Base-by-base conservation (phyloP, 1,284 basidiomycete species). In the Fistulinella cinereoalba region DNA sequence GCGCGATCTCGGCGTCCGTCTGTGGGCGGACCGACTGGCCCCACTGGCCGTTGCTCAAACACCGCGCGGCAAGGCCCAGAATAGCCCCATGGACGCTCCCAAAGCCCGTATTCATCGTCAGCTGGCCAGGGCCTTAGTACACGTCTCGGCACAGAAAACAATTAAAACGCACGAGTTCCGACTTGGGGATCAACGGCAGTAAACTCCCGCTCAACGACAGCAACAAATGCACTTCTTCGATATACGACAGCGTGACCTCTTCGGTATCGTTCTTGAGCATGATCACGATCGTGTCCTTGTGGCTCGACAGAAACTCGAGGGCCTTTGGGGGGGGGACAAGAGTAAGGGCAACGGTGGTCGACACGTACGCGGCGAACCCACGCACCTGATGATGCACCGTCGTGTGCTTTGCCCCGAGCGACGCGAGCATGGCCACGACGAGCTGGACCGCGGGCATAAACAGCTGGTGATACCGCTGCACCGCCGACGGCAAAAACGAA, bases 401-500 rank as follows among this genome's bases (percentile, higher is more conserved):
- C 1, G 75, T 65, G 56, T 88, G 86, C 44, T 80, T 79, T 13
- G 72, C 67, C 10, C 87, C 85, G 9, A 91, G 65, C 1, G 83
- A 83, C 2, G 86, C 77, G 21, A 90, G 66, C 47, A 92, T 76
- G 6, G 78, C 83, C 48, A 83, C 77, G 15, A 87, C 77, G 19
- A 95, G 73, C 64, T 96, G 92, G 32, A 97, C 67, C 13, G 87
- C 84, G 0, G 93, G 93, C 65, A 91, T 79, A 51, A 96, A 79
- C 6, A 97, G 66, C 56, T 96, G 91, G 57, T 95, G 89, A 66
- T 96, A 94, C 31, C 93, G 80, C 51, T 92, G 88, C 12, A 90
- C 78, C 0, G 89, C 88, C 0, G 90, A 88, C 1, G 93, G 93
- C 7, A 97, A 72, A 75, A 96, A 95, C 28, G 82, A 81, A 57